A percentile compares a stretch with the other conserved stretches of the same genome.
phyloP scores from a whole-genome alignment of 495 filamentous ascomycete species.

The Glutinoglossum americanum region DNA sequence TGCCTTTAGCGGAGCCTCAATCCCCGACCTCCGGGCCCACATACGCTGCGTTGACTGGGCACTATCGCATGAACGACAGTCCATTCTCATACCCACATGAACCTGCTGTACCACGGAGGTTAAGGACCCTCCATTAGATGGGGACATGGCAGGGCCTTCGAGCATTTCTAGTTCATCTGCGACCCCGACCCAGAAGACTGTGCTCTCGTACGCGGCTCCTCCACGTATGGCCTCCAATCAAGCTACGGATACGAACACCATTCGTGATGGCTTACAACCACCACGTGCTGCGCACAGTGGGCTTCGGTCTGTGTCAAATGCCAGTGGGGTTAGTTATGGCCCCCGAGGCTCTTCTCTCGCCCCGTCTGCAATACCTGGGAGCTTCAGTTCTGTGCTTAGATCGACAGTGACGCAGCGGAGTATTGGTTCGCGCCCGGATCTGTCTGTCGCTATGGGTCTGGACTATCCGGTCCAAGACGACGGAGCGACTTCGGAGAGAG shows the following conservation, averaged over 20 bases:
- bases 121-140: slow-evolving; percentile 2
- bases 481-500: slow-evolving; percentile 42
- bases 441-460: slow-evolving; percentile 32
- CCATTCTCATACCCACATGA: not conserved
- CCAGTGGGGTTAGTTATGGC: slow-evolving; percentile 31
- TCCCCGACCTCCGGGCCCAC: not conserved
- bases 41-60: not conserved
- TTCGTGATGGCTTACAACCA: slow-evolving; percentile 18
- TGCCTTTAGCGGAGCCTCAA: not conserved
- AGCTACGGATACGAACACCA: slow-evolving; percentile 30
- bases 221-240: slow-evolving; percentile 7
- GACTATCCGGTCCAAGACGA: slow-evolving; percentile 42
- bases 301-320: slow-evolving; percentile 35
- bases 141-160: slow-evolving; percentile 22
- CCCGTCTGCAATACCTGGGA: slow-evolving; percentile 52
- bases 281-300: slow-evolving; percentile 22
- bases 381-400: slow-evolving; percentile 80
- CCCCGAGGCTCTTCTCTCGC: slow-evolving; percentile 41
- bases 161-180: slow-evolving; percentile 40
- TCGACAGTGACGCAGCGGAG: slow-evolving; percentile 44
- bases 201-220: slow-evolving; percentile 14
- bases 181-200: slow-evolving; percentile 47
- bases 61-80: not conserved
- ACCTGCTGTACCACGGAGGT: slow-evolving; percentile 1
- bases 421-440: slow-evolving; percentile 40